Percentiles rank a stretch among this genome's conserved stretches.
These are phyloP conservation scores for Sugiyamaella xylanicola DNA, from an alignment of 1,139 yeast species.

Conservation along the genomic window DNA sequence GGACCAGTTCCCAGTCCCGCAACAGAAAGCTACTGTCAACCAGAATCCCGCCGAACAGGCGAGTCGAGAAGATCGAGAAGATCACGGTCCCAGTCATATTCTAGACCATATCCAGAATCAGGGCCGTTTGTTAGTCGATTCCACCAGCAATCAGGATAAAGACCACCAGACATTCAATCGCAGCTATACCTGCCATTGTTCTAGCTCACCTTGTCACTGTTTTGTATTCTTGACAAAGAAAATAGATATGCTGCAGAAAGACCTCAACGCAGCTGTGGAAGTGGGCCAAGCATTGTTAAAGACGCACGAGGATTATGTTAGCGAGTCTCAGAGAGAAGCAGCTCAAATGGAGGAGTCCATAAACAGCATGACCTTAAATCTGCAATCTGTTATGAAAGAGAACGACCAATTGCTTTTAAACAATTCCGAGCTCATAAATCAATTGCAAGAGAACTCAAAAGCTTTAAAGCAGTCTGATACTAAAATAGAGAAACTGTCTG, in stretches of 20 bases:
- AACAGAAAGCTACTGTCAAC: background rate
- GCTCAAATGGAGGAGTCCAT: constrained; percentile 27
- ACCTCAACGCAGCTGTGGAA: constrained; percentile 35
- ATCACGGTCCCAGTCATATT: background rate
- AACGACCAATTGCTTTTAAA: constrained; percentile 25
- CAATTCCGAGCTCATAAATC: constrained; percentile 30
- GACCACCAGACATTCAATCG: background rate
- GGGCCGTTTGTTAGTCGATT: background rate
- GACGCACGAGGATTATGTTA: constrained; percentile 28
- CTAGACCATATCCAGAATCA: background rate
- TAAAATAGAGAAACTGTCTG: constrained; percentile 23
- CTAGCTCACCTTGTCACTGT: constrained; percentile 23
- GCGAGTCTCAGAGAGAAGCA: constrained; percentile 25
- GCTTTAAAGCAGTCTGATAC: constrained; percentile 27
- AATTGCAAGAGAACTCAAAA: constrained; percentile 27
- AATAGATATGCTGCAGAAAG: constrained; percentile 30
- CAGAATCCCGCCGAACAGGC: no score
- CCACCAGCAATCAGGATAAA: background rate
- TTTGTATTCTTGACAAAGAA: constrained; percentile 22
- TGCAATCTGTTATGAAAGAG: constrained; percentile 25
- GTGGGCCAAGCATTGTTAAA: constrained; percentile 35
- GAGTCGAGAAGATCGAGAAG: no score
- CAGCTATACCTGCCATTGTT: background rate
- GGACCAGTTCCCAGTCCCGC: background rate
- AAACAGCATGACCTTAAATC: constrained; percentile 25